Evolutionary conservation across 768 basidiomycete genomes (phyloP), one percentile per base, ranked within the genome.

Genomic region (Amanita pallidorosea): DNA sequence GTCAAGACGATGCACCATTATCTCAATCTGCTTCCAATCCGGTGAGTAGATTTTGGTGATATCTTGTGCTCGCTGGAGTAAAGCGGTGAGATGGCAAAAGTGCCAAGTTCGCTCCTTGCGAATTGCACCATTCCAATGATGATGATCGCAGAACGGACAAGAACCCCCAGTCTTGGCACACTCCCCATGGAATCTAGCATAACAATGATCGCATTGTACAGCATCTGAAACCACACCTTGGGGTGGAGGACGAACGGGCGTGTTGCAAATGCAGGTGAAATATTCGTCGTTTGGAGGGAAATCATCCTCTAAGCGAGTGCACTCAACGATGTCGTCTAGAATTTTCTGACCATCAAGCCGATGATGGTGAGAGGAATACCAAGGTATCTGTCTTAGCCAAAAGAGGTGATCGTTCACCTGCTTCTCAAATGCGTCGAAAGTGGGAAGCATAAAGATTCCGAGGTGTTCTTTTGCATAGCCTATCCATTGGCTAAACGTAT

Each of bases 101-200:
- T 91, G 87, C 79, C 81, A 92, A 57, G 74, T 85, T 44, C 89
- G 81, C 55, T 85, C 77, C 64, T 89, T 90, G 61, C 80, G 79
- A 47, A 91, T 82, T 3, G 84, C 77, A 17, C 88, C 88, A 57
- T 91, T 88, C 88, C 88, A 91, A 60, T 92, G 89, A 54, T 89
- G 85, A 58, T 89, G 88, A 56, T 92, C 88, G 56, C 88, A 92
- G 70, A 92, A 92, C 0, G 88, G 88, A 61, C 88, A 92, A 4
- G 88, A 92, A 33, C 88, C 89, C n/a, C 88, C 88, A 55, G 85
- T 87, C 56, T 82, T 83, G 9, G 88, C 88, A 58, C 88, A 91
- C 45, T 81, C 74, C 4, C 87, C 88, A 54, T 92, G 88, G 67
- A 92, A 92, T 45, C 88, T 72, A 44, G 88, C 89, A 62, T 77